phyloP scores from a whole-genome alignment of 129 eudicot species.

The Artemisia argyi region DNA sequence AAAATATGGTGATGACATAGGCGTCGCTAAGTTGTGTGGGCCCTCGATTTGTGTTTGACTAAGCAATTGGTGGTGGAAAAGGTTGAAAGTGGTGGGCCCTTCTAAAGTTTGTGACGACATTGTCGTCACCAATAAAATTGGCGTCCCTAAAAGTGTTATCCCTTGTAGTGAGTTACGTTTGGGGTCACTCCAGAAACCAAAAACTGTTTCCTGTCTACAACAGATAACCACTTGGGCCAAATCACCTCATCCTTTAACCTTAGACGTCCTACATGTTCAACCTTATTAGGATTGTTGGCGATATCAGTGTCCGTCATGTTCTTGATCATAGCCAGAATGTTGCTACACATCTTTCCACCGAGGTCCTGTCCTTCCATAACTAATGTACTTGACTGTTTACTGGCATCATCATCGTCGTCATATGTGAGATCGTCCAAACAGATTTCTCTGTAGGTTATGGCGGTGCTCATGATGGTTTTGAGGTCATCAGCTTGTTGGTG shows the following conservation, averaged over 20 bases:
- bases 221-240: conserved; percentile 46
- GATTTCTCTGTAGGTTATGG: conserved; percentile 60
- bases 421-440: conserved; percentile 42
- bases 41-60: no score
- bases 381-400: neutral
- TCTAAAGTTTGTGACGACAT: no score
- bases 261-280: no score
- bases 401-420: neutral
- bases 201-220: conserved; percentile 40
- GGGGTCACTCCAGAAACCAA: conserved; percentile 23
- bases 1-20: no score
- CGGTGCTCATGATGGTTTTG: conserved; percentile 63
- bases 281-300: neutral
- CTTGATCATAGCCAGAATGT: conserved; percentile 26
- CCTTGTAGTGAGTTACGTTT: no score
- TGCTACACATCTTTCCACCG: conserved; percentile 38
- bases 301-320: conserved; percentile 26
- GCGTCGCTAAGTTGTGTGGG: no score
- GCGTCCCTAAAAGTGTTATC: no score
- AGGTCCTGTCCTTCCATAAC: conserved; percentile 29
- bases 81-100: no score
- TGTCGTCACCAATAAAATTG: no score
- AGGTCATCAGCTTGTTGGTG: conserved; percentile 66
- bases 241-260: neutral
- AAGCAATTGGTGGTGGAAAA: no score